Evolutionary conservation across 139 green algal genomes (phyloP), one percentile per base, ranked within the genome.

Genomic region (Eudorina sp.): DNA sequence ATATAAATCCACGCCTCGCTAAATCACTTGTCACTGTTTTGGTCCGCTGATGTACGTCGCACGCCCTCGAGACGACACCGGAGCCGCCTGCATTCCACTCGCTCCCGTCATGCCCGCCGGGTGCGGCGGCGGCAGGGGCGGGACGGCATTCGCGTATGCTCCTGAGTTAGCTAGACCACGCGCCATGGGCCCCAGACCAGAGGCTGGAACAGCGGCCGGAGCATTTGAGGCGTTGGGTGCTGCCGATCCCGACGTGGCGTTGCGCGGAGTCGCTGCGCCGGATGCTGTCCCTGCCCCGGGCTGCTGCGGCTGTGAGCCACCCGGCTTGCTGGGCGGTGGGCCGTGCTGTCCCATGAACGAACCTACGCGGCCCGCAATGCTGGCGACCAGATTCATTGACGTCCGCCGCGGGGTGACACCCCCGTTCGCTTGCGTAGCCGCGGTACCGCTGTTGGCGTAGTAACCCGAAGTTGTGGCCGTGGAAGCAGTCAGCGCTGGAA

Each of bases 91-190:
- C 3, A 31, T 34, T 36, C 19, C 62, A 72, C 31, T 73, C 43
- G 41, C 73, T 4, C 18, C 76, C 40, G 58, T 40, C 55, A 58
- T 21, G 9, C 38, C 40, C 1, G 48, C 74, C 46, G 75, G 62
- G 62, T 90, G 53, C 34, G 55, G 38, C 53, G 75, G 68, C 77
- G 86, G 86, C 62, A 86, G 45, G 19, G 80, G 60, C 58, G 62
- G 80, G 5, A n/a, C 60, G 21, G 68, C 16, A 21, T 46, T 76
- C 6, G 19, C 16, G 23, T 40, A 72, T 2, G 21, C 62, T 55
- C 58, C 53, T 8, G 13, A 29, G 45, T 62, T 64, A 13, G 55
- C 78, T 0, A 85, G 77, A 25, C 41, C 41, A 7, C 60, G 58
- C 40, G 79, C 29, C 79, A 86, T 86, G 13, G 79, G 79, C 53